A percentile compares a stretch with the other conserved stretches of the same genome.
Evolutionary conservation across 345 rosid genomes (phyloP).

Genomic region (Gossypium mustelinum): DNA sequence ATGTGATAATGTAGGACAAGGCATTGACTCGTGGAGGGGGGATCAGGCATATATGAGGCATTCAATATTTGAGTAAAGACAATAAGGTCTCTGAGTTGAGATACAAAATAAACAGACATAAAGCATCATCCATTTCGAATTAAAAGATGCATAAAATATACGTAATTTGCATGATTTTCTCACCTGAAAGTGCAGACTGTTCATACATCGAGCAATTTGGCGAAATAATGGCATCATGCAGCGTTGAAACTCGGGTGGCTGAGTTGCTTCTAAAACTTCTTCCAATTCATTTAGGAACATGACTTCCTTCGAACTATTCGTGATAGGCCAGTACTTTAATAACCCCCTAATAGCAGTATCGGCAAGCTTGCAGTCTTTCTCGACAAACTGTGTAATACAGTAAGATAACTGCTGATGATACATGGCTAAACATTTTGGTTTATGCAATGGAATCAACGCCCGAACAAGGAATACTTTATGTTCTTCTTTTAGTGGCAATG

Average conservation of each 20-base stretch:
- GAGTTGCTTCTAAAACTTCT: conserved; percentile 83
- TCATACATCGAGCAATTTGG: conserved; percentile 68
- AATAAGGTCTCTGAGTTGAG: background rate
- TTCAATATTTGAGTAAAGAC: background rate
- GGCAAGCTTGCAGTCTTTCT: conserved; percentile 86
- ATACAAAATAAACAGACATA: background rate
- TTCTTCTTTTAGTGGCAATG: conserved; percentile 90
- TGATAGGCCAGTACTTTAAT: conserved; percentile 85
- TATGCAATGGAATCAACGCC: conserved; percentile 76
- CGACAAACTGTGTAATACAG: conserved; percentile 78
- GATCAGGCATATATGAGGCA: background rate
- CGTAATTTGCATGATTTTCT: background rate
- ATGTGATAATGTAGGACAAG: background rate
- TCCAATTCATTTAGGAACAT: conserved; percentile 88
- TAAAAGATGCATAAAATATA: too few relatives aligned
- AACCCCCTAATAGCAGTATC: conserved; percentile 73
- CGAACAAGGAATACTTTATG: conserved; percentile 78
- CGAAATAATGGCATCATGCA: conserved; percentile 81
- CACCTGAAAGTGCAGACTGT: conserved; percentile 91
- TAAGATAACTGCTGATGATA: conserved; percentile 89
- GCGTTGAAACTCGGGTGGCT: conserved; percentile 67
- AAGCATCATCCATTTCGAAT: background rate
- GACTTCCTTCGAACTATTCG: conserved; percentile 91
- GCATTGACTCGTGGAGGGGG: background rate
- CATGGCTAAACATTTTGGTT: conserved; percentile 71